Conservation (phyloP, 345 rosid species). For the Atalantia buxifolia region DNA sequence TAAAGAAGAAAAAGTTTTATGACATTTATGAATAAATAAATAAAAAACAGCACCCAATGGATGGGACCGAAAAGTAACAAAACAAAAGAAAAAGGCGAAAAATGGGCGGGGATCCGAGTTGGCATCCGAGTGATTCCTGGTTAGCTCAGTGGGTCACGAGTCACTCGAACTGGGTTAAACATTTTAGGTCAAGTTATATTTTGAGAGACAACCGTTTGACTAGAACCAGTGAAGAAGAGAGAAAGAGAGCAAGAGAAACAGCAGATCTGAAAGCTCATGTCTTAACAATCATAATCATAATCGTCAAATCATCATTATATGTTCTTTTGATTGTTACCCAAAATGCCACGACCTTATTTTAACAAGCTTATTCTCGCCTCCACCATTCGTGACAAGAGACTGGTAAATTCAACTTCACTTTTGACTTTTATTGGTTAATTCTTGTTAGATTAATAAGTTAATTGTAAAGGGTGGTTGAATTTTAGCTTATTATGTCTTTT, state of each 20-base stretch:
- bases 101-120: constrained; percentile 13
- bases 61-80: background rate
- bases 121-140: background rate
- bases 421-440: background rate
- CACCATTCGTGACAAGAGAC: constrained; percentile 58
- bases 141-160: constrained; percentile 15
- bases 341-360: constrained; percentile 81
- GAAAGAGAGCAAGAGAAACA: constrained; percentile 17
- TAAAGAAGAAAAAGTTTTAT: background rate
- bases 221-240: constrained; percentile 8
- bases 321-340: constrained; percentile 33
- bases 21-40: background rate
- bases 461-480: background rate
- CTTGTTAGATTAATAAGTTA: background rate
- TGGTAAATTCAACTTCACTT: constrained; percentile 40
- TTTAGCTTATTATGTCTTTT: constrained; percentile 6
- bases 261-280: constrained; percentile 42
- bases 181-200: constrained; percentile 26
- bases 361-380: constrained; percentile 66
- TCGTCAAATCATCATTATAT: constrained; percentile 31
- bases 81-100: background rate
- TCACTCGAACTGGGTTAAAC: constrained; percentile 20
- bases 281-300: constrained; percentile 14
- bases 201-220: constrained; percentile 24
- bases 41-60: background rate